These are phyloP conservation scores for Penicillium digitatum DNA, from an alignment of 2,329 filamentous ascomycete genomes.

Conservation along the genomic window DNA sequence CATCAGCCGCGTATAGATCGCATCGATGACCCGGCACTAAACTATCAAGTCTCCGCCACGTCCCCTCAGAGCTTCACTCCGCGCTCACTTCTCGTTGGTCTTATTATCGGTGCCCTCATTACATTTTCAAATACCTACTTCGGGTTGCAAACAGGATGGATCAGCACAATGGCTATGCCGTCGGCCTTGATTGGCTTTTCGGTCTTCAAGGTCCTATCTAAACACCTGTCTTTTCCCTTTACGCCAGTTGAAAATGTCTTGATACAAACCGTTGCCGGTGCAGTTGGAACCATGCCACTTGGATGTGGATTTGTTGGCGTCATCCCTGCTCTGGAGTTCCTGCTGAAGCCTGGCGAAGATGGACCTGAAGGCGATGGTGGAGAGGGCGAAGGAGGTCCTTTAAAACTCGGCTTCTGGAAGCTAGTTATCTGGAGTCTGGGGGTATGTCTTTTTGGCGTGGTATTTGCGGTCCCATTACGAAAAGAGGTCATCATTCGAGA, in stretches of 20 bases:
- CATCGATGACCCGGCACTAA: slow-evolving; percentile 3
- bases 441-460: slow-evolving; percentile 91
- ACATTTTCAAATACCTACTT: slow-evolving; percentile 99
- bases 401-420: slow-evolving; percentile 68
- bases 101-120: slow-evolving; percentile 82
- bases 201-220: slow-evolving; percentile 76
- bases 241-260: slow-evolving; percentile 94
- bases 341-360: slow-evolving; percentile 72
- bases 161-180: slow-evolving; percentile 93
- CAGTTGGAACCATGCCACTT: slow-evolving; percentile 93
- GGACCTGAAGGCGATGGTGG: slow-evolving; percentile 70
- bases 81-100: slow-evolving; percentile 73
- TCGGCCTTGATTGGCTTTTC: slow-evolving; percentile 91
- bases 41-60: slow-evolving; percentile 15
- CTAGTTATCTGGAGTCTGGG: slow-evolving; percentile 87
- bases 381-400: slow-evolving; percentile 71
- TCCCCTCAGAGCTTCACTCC: slow-evolving; percentile 68
- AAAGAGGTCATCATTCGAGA: slow-evolving; percentile 91
- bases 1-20: neutral
- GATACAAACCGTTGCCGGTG: slow-evolving; percentile 91
- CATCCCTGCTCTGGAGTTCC: slow-evolving; percentile 83
- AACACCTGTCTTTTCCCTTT: slow-evolving; percentile 73
- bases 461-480: slow-evolving; percentile 88
- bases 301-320: slow-evolving; percentile 95
- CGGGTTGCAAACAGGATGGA: slow-evolving; percentile 84